phyloP scores from a whole-genome alignment of 2,329 filamentous ascomycete genomes.

The Aureobasidium leucospermi region DNA sequence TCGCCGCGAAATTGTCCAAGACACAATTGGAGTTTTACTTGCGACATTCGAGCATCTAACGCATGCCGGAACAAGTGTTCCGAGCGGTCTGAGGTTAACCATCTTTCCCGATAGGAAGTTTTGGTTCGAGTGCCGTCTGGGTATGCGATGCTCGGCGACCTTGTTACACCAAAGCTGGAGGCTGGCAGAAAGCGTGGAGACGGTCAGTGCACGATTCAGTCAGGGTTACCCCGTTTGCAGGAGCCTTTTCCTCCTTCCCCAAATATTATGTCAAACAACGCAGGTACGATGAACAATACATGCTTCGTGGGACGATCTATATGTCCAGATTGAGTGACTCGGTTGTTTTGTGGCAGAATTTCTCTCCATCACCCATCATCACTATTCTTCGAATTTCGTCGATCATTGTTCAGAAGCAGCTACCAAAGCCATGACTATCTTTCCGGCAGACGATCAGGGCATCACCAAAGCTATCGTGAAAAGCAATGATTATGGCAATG shows the following conservation, averaged over 20 bases:
- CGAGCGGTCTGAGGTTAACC: background rate
- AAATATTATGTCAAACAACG: background rate
- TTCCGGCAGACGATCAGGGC: background rate
- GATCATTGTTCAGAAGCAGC: background rate
- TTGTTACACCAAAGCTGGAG: background rate
- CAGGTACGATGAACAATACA: background rate
- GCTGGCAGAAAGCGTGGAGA: background rate
- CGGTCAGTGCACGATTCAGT: background rate
- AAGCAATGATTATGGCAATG: constrained; percentile 36
- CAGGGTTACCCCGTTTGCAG: background rate
- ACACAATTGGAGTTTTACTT: background rate
- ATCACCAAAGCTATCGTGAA: constrained; percentile 28
- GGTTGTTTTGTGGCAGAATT: no score
- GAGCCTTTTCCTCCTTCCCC: background rate
- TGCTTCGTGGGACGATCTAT: no score
- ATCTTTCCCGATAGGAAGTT: background rate
- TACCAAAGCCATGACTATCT: background rate
- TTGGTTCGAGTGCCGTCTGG: background rate
- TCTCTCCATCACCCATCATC: no score
- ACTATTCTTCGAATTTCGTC: background rate
- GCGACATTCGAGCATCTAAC: background rate
- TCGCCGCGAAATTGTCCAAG: background rate
- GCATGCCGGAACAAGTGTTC: background rate
- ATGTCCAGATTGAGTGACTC: no score
- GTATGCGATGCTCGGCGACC: background rate